Evolutionary conservation across 345 rosid species (phyloP).

Genomic region (Geranium rotundifolium): DNA sequence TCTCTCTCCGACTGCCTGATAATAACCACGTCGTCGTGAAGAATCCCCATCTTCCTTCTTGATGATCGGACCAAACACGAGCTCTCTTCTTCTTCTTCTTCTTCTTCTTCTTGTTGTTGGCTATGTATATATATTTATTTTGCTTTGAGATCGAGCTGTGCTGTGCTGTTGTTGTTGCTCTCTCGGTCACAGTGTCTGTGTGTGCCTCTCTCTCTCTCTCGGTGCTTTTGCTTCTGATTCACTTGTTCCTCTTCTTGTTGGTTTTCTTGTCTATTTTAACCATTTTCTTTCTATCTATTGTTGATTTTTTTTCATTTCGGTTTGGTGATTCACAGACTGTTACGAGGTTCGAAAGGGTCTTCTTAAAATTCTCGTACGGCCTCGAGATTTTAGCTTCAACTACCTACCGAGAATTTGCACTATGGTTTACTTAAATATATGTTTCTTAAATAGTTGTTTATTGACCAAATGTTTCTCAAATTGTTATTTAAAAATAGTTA

Average conservation of each 20-base stretch:
- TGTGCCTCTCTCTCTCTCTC: neutral
- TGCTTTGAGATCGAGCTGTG: neutral
- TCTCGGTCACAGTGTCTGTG: too few species aligned
- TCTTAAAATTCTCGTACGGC: too few species aligned
- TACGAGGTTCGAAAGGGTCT: too few species aligned
- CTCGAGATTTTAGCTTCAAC: too few species aligned
- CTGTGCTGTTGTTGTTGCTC: too few species aligned
- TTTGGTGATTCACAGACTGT: too few species aligned
- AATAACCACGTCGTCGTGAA: conserved; percentile 74
- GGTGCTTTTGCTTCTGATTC: conserved; percentile 22
- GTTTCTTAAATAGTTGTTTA: too few species aligned
- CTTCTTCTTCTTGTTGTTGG: neutral
- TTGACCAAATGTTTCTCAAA: too few species aligned
- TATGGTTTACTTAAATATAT: too few species aligned
- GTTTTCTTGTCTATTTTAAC: conserved; percentile 8
- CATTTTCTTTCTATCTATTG: neutral
- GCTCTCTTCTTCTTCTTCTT: neutral
- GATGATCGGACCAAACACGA: neutral
- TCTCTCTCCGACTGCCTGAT: conserved; percentile 60
- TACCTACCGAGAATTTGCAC: too few species aligned
- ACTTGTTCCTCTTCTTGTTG: conserved; percentile 16
- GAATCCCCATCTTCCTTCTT: conserved; percentile 51
- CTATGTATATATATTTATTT: neutral
- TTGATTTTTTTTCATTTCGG: too few species aligned
- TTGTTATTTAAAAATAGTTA: too few species aligned